Evolutionary conservation across 768 basidiomycete species (phyloP).

Genomic region (Mycena floridula): DNA sequence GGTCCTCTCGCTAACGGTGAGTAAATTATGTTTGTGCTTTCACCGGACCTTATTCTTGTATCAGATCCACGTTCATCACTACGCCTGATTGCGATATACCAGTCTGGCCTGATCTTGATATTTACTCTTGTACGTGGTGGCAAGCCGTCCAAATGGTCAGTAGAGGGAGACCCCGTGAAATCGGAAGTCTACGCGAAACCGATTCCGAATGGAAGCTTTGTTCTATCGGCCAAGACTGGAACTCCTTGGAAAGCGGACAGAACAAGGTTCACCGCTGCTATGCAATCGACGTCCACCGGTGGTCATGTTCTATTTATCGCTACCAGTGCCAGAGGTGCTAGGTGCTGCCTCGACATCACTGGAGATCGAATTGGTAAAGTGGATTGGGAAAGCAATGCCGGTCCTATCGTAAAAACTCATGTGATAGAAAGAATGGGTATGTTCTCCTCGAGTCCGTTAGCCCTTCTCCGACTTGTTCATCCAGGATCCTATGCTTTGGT

Average conservation of each 20-base stretch:
- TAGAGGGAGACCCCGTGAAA: conserved; percentile 25
- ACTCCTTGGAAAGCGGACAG: conserved; percentile 35
- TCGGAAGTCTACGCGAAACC: conserved; percentile 38
- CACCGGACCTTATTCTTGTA: conserved; percentile 1
- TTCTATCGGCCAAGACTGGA: conserved; percentile 53
- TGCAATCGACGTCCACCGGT: conserved; percentile 15
- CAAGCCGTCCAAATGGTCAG: conserved; percentile 29
- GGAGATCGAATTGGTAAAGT: conserved; percentile 63
- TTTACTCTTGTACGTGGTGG: conserved; percentile 41
- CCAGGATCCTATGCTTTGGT: conserved; percentile 50
- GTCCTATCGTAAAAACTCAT: conserved; percentile 42
- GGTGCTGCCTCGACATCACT: conserved; percentile 48
- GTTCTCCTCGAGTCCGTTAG: conserved; percentile 9
- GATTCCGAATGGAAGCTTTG: conserved; percentile 40
- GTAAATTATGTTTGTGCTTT: not conserved
- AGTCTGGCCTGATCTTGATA: conserved; percentile 53
- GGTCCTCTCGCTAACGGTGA: conserved; percentile 48
- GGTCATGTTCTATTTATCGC: conserved; percentile 36
- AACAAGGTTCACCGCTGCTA: conserved; percentile 31
- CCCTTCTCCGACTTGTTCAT: conserved; percentile 1
- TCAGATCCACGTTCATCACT: conserved; percentile 40
- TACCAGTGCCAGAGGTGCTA: conserved; percentile 53
- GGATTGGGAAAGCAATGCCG: conserved; percentile 55
- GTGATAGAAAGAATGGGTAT: conserved; percentile 60
- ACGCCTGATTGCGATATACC: conserved; percentile 56